Base-by-base conservation (phyloP, 805 yeast species). In the Schwanniomyces yamadae region DNA sequence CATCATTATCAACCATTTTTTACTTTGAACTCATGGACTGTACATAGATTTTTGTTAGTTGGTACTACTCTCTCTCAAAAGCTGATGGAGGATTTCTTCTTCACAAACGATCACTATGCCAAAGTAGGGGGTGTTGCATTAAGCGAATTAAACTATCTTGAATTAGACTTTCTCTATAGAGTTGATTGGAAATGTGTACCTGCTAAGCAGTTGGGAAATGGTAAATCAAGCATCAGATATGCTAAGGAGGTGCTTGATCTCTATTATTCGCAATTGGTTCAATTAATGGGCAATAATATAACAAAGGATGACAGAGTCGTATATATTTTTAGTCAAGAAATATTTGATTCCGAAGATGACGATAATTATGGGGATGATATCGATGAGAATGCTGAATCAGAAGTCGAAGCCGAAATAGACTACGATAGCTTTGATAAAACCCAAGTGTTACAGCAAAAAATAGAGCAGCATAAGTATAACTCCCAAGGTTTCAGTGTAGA, bases 111-210 rank as follows among this genome's bases (percentile, higher is more conserved):
- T 29, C 96, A 93, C 59, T 91, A 93, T 53, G 95, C 98, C 9
- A 85, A 84, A 55, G 97, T 93, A 13, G 99, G 99, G 3, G 98
- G 99, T 41, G 84, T 89, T 4, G 87, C 87, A 28, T 65, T 83
- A 31, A 73, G 80, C 40, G 97, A 89, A 55, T 67, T 90, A 46
- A 93, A 93, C 58, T 72, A 91, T 37, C 68, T 91, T 31, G 99
- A 91, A 55, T 80, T 84, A 35, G 98, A 93, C 59, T 89, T 93
- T 51, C 71, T 91, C 29, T 75, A 76, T 32, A 70, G 89, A 42
- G 91, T 91, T 7, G 78, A 80, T 40, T 91, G 93, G 77, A 69
- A 57, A 33, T 60, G 69, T 28, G 54, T 68, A n/a, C 74, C 74
- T 1, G 63, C 64, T 4, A 63, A 60, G 38, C 63, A 54, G 20